Base-by-base conservation (phyloP, 805 yeast species). In the Saturnispora sekii region DNA sequence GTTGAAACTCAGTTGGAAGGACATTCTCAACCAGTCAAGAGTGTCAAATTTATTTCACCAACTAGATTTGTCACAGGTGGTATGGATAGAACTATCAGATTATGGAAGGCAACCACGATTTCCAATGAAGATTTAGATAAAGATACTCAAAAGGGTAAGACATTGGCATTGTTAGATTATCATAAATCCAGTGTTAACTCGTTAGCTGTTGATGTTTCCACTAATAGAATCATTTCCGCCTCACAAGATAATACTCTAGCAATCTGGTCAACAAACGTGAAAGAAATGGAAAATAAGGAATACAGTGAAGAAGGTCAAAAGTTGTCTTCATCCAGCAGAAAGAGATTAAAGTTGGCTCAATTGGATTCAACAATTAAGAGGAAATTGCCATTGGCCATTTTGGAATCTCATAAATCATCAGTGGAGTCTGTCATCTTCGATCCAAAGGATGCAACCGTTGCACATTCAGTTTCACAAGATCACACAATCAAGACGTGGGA, bases 401-500 rank as follows among this genome's bases (percentile, higher is more conserved):
- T 90, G 49, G 88, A 82, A 57, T 81, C 90, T 21, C 97, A 90
- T 61, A 61, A 75, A 14, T 87, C 81, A 32, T 95, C 97, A 2
- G 97, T 90, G 17, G 93, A 87, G 57, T 94, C 76, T 33, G 84
- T 86, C 18, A 70, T 77, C 11, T 86, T 88, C 59, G 95, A 85
- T 57, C 59, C 69, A 3, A 66, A 68, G 16, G 97, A 90, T 62
- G 51, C 72, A 38, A 76, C 94, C 0, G 95, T 90, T 5, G 95
- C 82, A 10, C 90, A 93, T 64, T 87, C 97, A 0, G 96, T 85
- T 2, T 84, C 97, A 5, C 96, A 88, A 62, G 97, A 93, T 66
- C 98, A 93, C 61, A 79, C 95, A 0, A 79, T 93, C 51, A 84
- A 84, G 58, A 93, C 98, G 0, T 93, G 97, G 97, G 98, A 93